Conservation (phyloP, 371 early-diverging fungal species). For the Rhizopus arrhizus region DNA sequence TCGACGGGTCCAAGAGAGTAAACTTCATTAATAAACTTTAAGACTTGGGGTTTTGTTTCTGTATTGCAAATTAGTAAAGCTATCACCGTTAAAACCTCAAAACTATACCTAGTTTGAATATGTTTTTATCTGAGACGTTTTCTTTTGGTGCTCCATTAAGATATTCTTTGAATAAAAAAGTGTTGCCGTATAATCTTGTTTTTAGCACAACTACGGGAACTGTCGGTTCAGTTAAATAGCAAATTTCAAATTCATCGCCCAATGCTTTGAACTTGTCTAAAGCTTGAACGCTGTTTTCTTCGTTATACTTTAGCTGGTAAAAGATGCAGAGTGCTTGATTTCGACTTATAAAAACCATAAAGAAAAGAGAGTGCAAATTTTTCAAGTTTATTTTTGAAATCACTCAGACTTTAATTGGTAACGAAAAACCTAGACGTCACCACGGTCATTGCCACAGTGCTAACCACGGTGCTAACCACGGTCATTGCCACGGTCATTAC, state of each 20-base stretch:
- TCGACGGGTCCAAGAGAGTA: conserved; percentile 16
- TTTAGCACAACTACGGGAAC: conserved; percentile 7
- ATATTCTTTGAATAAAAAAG: conserved; percentile 22
- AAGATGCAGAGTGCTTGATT: conserved; percentile 19
- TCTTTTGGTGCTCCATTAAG: conserved; percentile 9
- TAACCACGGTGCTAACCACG: too few relatives aligned
- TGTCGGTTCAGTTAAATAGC: conserved; percentile 8
- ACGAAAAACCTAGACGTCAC: too few relatives aligned
- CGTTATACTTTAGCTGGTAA: conserved; percentile 23
- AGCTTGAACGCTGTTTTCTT: conserved; percentile 24
- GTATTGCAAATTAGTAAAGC: conserved; percentile 17
- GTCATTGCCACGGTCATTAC: too few relatives aligned
- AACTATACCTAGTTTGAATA: conserved; percentile 17
- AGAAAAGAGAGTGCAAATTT: too few relatives aligned
- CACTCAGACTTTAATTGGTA: too few relatives aligned
- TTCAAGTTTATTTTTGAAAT: too few relatives aligned
- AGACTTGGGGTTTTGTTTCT: conserved; percentile 21
- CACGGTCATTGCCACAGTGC: too few relatives aligned
- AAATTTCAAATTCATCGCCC: conserved; percentile 17
- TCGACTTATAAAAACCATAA: conserved; percentile 8
- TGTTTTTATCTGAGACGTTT: conserved; percentile 5
- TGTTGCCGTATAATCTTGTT: conserved; percentile 16
- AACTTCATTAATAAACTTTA: conserved; percentile 18
- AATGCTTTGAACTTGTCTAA: conserved; percentile 23
- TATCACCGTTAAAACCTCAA: conserved; percentile 10